Evolutionary conservation across 2,329 filamentous ascomycete genomes (phyloP).

Genomic region (Didymella arachidicola): DNA sequence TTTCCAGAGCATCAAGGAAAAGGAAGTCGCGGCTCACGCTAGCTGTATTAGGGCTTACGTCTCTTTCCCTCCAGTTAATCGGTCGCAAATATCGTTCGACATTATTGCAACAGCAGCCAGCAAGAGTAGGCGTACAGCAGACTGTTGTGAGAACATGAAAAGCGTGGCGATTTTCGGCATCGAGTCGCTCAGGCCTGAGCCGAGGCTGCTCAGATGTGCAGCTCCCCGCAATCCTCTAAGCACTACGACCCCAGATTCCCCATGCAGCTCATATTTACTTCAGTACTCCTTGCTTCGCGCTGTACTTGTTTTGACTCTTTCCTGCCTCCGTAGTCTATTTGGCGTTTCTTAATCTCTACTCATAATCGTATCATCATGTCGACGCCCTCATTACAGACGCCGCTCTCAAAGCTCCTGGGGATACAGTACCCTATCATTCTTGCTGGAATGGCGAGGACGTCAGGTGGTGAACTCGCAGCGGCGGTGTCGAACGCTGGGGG

Average conservation of each 20-base stretch:
- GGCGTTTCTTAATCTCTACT: background rate
- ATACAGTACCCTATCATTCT: slow-evolving; percentile 91
- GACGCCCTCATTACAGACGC: slow-evolving; percentile 46
- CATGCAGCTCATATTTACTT: slow-evolving; percentile 22
- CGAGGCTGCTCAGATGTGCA: background rate
- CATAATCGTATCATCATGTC: slow-evolving; percentile 37
- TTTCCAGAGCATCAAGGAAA: no score
- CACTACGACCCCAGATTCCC: slow-evolving; percentile 36
- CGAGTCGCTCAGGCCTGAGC: slow-evolving; percentile 25
- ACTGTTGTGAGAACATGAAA: slow-evolving; percentile 1
- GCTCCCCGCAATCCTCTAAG: slow-evolving; percentile 26
- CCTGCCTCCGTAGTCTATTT: slow-evolving; percentile 5
- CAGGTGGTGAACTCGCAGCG: slow-evolving; percentile 50
- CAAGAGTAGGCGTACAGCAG: background rate
- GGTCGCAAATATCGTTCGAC: no score
- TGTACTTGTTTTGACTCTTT: background rate
- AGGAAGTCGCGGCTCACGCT: no score
- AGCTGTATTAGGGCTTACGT: no score
- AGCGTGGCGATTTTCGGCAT: slow-evolving; percentile 27
- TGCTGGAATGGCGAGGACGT: slow-evolving; percentile 88
- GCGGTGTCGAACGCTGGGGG: slow-evolving; percentile 80
- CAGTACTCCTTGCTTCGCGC: slow-evolving; percentile 6
- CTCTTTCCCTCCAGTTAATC: no score
- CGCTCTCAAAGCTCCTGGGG: slow-evolving; percentile 67
- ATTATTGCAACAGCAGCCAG: no score